Percentiles rank a stretch among this genome's conserved stretches.
Evolutionary conservation across 139 green algal species (phyloP).

Genomic region (Volvox reticuliferus): DNA sequence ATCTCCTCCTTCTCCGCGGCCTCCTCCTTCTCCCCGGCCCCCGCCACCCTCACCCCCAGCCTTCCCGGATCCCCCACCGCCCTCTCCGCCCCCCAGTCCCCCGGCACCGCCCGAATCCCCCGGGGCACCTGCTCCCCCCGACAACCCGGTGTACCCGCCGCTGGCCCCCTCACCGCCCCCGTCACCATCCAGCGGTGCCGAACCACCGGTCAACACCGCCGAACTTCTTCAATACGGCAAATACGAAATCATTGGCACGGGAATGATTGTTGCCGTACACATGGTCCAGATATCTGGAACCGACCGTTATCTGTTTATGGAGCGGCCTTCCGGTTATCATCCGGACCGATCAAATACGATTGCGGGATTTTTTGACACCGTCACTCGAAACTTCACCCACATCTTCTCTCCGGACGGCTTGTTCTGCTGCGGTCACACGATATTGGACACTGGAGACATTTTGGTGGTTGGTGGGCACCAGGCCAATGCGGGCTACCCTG

Average conservation of each 20-base stretch:
- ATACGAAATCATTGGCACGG: neutral
- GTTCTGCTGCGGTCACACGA: slow-evolving; percentile 56
- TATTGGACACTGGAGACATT: slow-evolving; percentile 28
- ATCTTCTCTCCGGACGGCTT: slow-evolving; percentile 43
- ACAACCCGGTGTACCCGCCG: neutral
- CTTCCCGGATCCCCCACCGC: neutral
- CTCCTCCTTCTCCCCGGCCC: too few species aligned
- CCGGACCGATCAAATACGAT: slow-evolving; percentile 12
- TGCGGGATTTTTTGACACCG: slow-evolving; percentile 44
- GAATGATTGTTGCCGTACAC: slow-evolving; percentile 60
- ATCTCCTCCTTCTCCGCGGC: neutral
- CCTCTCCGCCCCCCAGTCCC: neutral
- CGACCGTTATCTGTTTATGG: slow-evolving; percentile 59
- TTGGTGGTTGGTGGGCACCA: slow-evolving; percentile 53
- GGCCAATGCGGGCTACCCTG: slow-evolving; percentile 33
- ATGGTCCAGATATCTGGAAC: slow-evolving; percentile 51
- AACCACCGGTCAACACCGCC: neutral
- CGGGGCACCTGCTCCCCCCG: neutral
- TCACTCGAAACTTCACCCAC: neutral
- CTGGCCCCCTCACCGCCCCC: neutral
- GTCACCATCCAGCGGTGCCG: neutral
- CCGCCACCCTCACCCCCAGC: neutral
- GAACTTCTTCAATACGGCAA: neutral
- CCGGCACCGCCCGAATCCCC: neutral
- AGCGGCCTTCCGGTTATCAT: slow-evolving; percentile 54